phyloP scores from a whole-genome alignment of 305 asterid species.

The Fraxinus latifolia region DNA sequence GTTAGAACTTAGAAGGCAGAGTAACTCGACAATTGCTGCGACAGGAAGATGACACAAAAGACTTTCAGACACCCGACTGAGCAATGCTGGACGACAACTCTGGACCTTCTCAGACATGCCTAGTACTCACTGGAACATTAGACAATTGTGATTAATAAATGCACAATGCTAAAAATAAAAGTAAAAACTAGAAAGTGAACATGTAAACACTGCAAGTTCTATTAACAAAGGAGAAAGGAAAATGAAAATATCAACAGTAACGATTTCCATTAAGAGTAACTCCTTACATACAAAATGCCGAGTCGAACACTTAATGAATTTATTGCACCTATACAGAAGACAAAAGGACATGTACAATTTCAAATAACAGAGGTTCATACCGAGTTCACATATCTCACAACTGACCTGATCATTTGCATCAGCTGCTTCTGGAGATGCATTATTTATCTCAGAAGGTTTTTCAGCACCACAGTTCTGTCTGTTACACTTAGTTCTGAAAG shows the following conservation, averaged over 20 bases:
- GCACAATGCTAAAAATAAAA: conserved; percentile 30
- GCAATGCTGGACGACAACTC: conserved; percentile 92
- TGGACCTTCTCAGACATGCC: conserved; percentile 93
- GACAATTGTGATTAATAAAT: conserved; percentile 72
- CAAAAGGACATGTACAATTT: conserved; percentile 21
- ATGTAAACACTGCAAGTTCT: conserved; percentile 25
- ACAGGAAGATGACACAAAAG: conserved; percentile 82
- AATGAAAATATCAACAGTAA: background rate
- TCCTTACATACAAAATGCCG: conserved; percentile 18
- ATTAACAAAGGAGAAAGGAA: background rate
- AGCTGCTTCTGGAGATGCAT: conserved; percentile 51
- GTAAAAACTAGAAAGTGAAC: conserved; percentile 8
- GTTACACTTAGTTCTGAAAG: conserved; percentile 90
- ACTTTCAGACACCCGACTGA: conserved; percentile 94
- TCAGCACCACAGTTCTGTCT: conserved; percentile 93
- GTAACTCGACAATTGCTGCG: conserved; percentile 79
- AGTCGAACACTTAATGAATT: conserved; percentile 18
- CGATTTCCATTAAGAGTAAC: conserved; percentile 1
- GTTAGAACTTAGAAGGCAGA: conserved; percentile 38
- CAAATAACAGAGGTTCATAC: conserved; percentile 22
- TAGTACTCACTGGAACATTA: conserved; percentile 99
- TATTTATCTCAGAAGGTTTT: conserved; percentile 60
- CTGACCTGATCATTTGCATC: conserved; percentile 85
- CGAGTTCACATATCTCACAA: conserved; percentile 36
- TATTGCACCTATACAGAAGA: conserved; percentile 30